Percentiles rank a stretch among this genome's conserved stretches.
Evolutionary conservation across 139 green algal species (phyloP).

Genomic region (Penium margaritaceum): DNA sequence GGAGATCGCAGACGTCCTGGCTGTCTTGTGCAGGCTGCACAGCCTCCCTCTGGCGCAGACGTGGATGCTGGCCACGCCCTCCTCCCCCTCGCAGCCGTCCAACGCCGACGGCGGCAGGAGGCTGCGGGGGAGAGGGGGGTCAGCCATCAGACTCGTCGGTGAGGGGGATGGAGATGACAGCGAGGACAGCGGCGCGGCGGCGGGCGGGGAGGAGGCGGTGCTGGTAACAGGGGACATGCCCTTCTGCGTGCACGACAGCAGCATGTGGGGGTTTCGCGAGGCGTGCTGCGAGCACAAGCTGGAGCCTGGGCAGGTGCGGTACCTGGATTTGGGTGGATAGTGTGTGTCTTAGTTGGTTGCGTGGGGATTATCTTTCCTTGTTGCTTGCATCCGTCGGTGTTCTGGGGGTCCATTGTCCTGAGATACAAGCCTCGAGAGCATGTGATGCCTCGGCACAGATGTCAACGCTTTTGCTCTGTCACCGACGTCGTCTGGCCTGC

Average conservation of each 20-base stretch:
- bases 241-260: slow-evolving; percentile 18
- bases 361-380: too few species aligned
- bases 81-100: background rate
- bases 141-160: background rate
- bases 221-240: slow-evolving; percentile 27
- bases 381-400: too few species aligned
- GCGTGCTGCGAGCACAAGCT: slow-evolving; percentile 48
- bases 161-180: background rate
- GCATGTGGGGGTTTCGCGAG: slow-evolving; percentile 44
- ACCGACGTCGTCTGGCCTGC: too few species aligned
- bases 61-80: slow-evolving; percentile 20
- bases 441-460: too few species aligned
- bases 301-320: slow-evolving; percentile 8
- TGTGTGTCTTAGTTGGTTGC: too few species aligned
- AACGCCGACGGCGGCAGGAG: background rate
- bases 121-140: background rate
- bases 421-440: too few species aligned
- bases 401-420: too few species aligned
- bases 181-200: background rate
- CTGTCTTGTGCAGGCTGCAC: slow-evolving; percentile 24
- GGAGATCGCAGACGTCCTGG: slow-evolving; percentile 37
- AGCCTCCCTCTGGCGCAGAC: slow-evolving; percentile 34
- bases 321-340: too few species aligned
- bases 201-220: slow-evolving; percentile 1
- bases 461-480: too few species aligned